These are phyloP conservation scores for Entoloma clypeatum DNA, from an alignment of 1,284 basidiomycete species.

Conservation along the genomic window DNA sequence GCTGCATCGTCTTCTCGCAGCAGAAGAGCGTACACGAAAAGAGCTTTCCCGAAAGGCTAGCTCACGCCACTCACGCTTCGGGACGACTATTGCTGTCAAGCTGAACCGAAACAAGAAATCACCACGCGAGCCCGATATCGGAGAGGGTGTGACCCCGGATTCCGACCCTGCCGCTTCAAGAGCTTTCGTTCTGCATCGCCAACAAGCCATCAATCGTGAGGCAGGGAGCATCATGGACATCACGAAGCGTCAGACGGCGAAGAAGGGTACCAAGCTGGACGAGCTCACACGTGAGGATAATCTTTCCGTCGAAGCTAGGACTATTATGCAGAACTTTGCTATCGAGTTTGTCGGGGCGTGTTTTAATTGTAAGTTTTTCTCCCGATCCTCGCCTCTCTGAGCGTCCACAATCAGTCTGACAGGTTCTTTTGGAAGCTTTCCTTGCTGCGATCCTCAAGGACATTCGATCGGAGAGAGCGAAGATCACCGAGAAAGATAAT, in stretches of 20 bases:
- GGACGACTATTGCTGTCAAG: slow-evolving; percentile 83
- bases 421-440: slow-evolving; percentile 67
- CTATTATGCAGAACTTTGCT: slow-evolving; percentile 64
- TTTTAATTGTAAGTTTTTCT: slow-evolving; percentile 74
- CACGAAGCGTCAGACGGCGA: slow-evolving; percentile 64
- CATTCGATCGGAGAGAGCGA: slow-evolving; percentile 85
- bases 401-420: slow-evolving; percentile 3
- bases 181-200: slow-evolving; percentile 73
- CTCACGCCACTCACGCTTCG: slow-evolving; percentile 91
- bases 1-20: slow-evolving; percentile 66
- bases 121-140: slow-evolving; percentile 22
- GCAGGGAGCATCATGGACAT: slow-evolving; percentile 77
- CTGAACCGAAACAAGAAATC: slow-evolving; percentile 54
- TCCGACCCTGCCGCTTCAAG: slow-evolving; percentile 36
- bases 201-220: slow-evolving; percentile 75
- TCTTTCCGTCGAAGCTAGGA: slow-evolving; percentile 69
- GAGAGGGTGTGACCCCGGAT: slow-evolving; percentile 30
- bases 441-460: slow-evolving; percentile 83
- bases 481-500: slow-evolving; percentile 88
- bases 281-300: slow-evolving; percentile 70
- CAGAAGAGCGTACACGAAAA: slow-evolving; percentile 62
- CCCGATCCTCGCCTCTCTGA: slow-evolving; percentile 7
- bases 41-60: slow-evolving; percentile 56
- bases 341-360: slow-evolving; percentile 72
- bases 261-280: slow-evolving; percentile 66